A percentile compares a stretch with the other conserved stretches of the same genome.
These are phyloP conservation scores for Acorus calamus DNA, from an alignment of 106 monocot genomes.

Conservation along the genomic window DNA sequence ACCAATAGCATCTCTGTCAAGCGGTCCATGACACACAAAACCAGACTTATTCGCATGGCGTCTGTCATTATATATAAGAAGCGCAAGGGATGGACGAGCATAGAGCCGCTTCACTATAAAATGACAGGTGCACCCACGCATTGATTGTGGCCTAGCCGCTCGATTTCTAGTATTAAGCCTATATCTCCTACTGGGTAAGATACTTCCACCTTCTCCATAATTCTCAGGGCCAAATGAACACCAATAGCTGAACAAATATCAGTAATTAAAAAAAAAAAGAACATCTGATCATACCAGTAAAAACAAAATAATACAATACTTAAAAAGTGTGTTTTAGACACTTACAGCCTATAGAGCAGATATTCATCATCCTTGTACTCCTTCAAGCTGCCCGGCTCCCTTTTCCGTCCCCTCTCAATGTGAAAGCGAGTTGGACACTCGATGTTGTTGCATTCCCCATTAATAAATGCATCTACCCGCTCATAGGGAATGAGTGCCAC, in stretches of 20 bases:
- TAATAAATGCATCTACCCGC: constrained; percentile 6
- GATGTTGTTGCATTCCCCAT: constrained; percentile 9
- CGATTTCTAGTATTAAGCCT: background rate
- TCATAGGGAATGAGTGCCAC: constrained; percentile 3
- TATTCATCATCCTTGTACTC: constrained; percentile 7
- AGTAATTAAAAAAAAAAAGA: background rate
- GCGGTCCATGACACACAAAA: constrained; percentile 4
- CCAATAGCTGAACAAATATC: background rate
- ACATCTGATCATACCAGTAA: background rate
- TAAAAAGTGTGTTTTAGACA: background rate
- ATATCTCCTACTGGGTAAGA: constrained; percentile 3
- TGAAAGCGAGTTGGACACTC: constrained; percentile 12
- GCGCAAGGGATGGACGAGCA: constrained; percentile 3
- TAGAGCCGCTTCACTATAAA: constrained; percentile 12
- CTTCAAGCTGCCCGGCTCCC: background rate
- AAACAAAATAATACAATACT: background rate
- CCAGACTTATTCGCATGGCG: constrained; percentile 8
- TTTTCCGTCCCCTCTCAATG: constrained; percentile 7
- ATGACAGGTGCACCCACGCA: constrained; percentile 5
- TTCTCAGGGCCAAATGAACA: constrained; percentile 7
- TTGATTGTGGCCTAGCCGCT: constrained; percentile 1
- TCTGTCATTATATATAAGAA: constrained; percentile 11
- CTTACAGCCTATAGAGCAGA: constrained; percentile 1
- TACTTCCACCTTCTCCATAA: background rate
- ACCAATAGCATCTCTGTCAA: constrained; percentile 5